Evolutionary conservation across 75 land plant species (phyloP).

Genomic region (Isoetes taiwanensis): DNA sequence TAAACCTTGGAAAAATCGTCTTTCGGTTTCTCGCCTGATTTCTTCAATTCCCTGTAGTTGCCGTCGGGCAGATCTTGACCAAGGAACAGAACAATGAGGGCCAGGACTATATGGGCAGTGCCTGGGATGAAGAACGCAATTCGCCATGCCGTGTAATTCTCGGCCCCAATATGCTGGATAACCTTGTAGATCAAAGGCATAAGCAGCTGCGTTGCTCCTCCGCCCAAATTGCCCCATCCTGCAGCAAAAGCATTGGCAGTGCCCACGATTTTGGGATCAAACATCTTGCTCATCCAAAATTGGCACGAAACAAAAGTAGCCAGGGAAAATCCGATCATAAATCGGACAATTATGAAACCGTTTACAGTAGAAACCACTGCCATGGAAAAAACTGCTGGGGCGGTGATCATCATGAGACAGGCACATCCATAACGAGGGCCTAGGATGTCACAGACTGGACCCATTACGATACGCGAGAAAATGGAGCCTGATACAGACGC

Average conservation of each 20-base stretch:
- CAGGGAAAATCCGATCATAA: conserved; percentile 74
- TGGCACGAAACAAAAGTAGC: conserved; percentile 91
- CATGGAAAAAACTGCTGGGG: conserved; percentile 77
- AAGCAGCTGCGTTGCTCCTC: conserved; percentile 73
- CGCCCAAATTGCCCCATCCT: conserved; percentile 90
- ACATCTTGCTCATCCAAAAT: conserved; percentile 93
- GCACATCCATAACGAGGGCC: conserved; percentile 80
- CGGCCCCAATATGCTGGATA: conserved; percentile 27
- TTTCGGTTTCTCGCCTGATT: conserved; percentile 38
- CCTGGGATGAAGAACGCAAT: conserved; percentile 69
- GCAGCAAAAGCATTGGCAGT: conserved; percentile 61
- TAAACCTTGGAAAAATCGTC: conserved; percentile 52
- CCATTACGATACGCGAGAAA: conserved; percentile 69
- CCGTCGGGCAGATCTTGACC: conserved; percentile 80
- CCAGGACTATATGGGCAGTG: conserved; percentile 41
- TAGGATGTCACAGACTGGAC: conserved; percentile 64
- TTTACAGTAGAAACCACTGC: conserved; percentile 28
- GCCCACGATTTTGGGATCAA: conserved; percentile 61
- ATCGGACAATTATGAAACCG: conserved; percentile 56
- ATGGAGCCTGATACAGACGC: conserved; percentile 78
- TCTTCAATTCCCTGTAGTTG: conserved; percentile 43
- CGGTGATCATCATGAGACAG: conserved; percentile 48
- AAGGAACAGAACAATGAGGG: conserved; percentile 39
- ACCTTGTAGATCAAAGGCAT: conserved; percentile 64
- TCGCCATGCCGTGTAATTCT: conserved; percentile 52